Conservation (phyloP, 176 grass and related monocot species). For the Oropetium thomaeum region DNA sequence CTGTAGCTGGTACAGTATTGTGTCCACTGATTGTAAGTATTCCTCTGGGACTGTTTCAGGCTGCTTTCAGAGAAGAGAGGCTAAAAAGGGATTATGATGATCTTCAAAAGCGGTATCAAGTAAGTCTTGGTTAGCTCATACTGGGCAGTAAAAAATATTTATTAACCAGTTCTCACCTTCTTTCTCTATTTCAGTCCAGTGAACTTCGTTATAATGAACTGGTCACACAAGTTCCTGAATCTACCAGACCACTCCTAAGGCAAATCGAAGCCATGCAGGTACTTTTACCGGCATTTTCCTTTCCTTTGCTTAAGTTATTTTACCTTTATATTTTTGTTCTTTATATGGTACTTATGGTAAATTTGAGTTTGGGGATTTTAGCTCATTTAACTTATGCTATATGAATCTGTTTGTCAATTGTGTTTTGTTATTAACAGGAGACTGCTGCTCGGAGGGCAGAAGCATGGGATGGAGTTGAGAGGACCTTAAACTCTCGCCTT, state of each 20-base stretch:
- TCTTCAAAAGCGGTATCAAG: constrained; percentile 97
- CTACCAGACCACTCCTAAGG: constrained; percentile 89
- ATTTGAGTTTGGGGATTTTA: constrained; percentile 4
- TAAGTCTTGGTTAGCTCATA: constrained; percentile 39
- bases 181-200: constrained; percentile 60
- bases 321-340: not conserved
- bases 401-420: constrained; percentile 22
- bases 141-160: constrained; percentile 20
- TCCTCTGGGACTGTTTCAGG: constrained; percentile 44
- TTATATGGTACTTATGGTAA: not conserved
- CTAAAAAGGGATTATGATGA: constrained; percentile 88
- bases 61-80: constrained; percentile 94
- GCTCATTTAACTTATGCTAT: not conserved
- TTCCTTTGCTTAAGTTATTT: constrained; percentile 26
- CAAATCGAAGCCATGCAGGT: constrained; percentile 99
- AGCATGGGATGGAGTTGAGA: constrained; percentile 96
- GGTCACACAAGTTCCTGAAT: constrained; percentile 96
- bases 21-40: not conserved
- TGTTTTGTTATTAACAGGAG: constrained; percentile 57
- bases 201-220: constrained; percentile 98
- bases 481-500: constrained; percentile 86
- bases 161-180: not conserved
- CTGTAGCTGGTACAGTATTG: not conserved
- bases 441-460: constrained; percentile 84
- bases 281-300: constrained; percentile 5